Evolutionary conservation across 2,329 filamentous ascomycete species (phyloP), one percentile per base, ranked within the genome.

Genomic region (Cercospora sp.): DNA sequence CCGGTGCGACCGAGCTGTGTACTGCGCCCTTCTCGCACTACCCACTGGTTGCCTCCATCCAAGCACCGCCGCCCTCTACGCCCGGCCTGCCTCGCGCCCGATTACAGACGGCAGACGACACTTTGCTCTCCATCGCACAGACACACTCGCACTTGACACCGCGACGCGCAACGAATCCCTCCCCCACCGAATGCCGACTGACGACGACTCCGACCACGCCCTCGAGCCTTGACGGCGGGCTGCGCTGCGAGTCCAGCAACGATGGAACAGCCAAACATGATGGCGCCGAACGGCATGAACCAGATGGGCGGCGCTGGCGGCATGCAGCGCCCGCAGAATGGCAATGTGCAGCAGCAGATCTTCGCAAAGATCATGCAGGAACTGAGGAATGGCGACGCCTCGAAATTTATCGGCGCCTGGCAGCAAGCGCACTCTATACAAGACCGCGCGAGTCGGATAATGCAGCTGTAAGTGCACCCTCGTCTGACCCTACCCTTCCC

Each of bases 391-490:
- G 70, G 62, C 16, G 53, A 64, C 36, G 42, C 69, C 57, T 60
- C 66, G 33, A 65, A 68, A 36, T 68, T 75, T 33, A 67, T 71
- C 36, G 65, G 65, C 10, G 73, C 70, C n/a, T 79, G 78, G 78
- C 77, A 79, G 71, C 69, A 71, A 16, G 77, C 75, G 8, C 69
- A 78, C 60, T 73, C 77, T 36, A 42, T 73, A 10, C 68, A 72
- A 31, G 73, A 75, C 23, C 75, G 78, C 48, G 73, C 75, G 9
- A 40, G 48, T 20, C 68, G 67, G 36, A 73, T 78, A 42, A 74
- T 79, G 71, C 77, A 78, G 62, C 67, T 79, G 77, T 79, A 65
- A 70, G 77, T 75, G 20, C 40, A 18, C 23, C 23, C 18, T 42
- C 36, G 36, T 42, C 36, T 42, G 36, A 10, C 9, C 48, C 33